Base-by-base conservation (phyloP, 805 yeast species). In the Jamesozyma hellenica region DNA sequence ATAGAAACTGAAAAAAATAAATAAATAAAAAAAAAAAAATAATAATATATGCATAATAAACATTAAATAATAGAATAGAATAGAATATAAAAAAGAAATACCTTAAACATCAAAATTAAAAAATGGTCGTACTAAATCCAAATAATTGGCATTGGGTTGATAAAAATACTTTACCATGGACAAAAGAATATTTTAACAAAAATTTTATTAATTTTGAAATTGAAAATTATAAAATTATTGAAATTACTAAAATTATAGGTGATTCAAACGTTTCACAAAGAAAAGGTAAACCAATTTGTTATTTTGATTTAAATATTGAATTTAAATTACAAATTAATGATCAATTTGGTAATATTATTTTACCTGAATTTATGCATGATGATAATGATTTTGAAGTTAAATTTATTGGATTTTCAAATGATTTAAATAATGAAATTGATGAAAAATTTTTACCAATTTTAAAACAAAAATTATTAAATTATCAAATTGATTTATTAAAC, bases 191-290 rank as follows among this genome's bases (percentile, higher is more conserved):
- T 55, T 64, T 77, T 42, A 54, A 64, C 25, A 59, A 61, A 19
- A 58, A 66, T 18, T 58, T 76, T 13, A 15, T 46, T 4, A 40
- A 46, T 23, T 44, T 55, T 26, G 41, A 42, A 17, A 29, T 40
- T n/a, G 50, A 51, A 3, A 47, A 51, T 33, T 38, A 32, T 16
- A 46, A 58, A 8, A 51, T 78, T 33, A 61, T 61, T 15, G 52
- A 67, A 2, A 56, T 75, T 11, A 63, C 60, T n/a, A 56, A 65
- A 2, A 63, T 79, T 3, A 59, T 66, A 6, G 94, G 94, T 17
- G 92, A 83, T 57, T 81, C 92, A 50, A 83, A 82, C 51, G 88
- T 83, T 12, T 78, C 85, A 17, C 90, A 83, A 60, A 73, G 94
- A 65, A 83, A 83, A 60, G 90, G 90, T 8, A 80, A 77, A 60